Evolutionary conservation across 108 stramenopile genomes (phyloP).

Genomic region (Nannochloropsis granulata): DNA sequence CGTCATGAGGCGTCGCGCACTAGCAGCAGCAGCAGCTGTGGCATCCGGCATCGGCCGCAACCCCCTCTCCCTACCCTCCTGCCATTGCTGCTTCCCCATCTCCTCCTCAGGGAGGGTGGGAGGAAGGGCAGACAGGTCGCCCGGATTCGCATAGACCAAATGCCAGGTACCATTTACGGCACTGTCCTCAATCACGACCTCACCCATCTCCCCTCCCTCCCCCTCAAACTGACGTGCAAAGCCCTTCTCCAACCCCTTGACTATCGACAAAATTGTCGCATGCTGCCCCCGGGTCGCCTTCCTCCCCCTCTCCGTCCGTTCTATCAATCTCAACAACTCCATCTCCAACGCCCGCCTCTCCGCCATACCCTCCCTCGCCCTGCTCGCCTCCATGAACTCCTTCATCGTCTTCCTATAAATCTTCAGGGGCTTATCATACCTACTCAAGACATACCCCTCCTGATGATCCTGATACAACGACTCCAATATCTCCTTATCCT

Average conservation of each 20-base stretch:
- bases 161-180: neutral
- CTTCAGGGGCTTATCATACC: neutral
- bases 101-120: neutral
- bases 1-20: neutral
- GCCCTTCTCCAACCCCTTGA: neutral
- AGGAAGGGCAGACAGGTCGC: neutral
- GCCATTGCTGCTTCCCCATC: neutral
- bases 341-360: neutral
- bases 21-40: neutral
- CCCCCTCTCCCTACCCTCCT: neutral
- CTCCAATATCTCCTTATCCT: slow-evolving; percentile 12
- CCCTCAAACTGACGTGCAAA: neutral
- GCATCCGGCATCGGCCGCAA: neutral
- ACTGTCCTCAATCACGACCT: neutral
- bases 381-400: slow-evolving; percentile 25
- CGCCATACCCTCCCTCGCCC: slow-evolving; percentile 3
- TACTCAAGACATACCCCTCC: neutral
- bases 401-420: slow-evolving; percentile 7
- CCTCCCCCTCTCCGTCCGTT: neutral
- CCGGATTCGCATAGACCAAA: neutral
- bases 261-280: neutral
- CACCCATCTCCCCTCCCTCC: neutral
- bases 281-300: neutral
- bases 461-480: neutral
- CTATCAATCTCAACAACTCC: neutral